Evolutionary conservation across 192 early-diverging fungal genomes (phyloP), one percentile per base, ranked within the genome.

Genomic region (Backusella macrospora): DNA sequence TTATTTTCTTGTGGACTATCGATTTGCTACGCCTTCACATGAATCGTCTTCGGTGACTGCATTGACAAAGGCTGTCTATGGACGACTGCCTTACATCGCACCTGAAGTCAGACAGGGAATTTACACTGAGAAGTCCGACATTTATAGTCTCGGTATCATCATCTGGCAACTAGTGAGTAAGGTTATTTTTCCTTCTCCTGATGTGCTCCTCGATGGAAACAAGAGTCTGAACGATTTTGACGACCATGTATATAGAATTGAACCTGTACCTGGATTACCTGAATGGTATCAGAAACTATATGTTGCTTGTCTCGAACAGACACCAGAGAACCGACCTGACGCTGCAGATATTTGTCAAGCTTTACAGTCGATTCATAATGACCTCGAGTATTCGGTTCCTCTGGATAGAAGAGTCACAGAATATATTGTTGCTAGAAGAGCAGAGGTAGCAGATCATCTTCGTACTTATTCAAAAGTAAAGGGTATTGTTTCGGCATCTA

Each of bases 121-220:
- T 2, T 70, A 73, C 46, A 74, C 66, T 18, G 59, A 78, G 14
- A 84, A 80, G 18, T 82, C 82, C 15, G 86, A 87, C 77, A 81
- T 87, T 13, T 87, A 87, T 68, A 83, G 81, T 73, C 65, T 87
- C 18, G 86, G 86, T 16, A 80, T 87, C 29, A 82, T 87, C 34
- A 77, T 85, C 9, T 87, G 82, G 82, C 82, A 87, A 42, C 44
- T 87, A 0, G 78, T 83, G 40, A 79, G 76, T 16, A 73, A 73
- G 40, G 77, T 78, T 0, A 73, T 74, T 13, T 78, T 78, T 26
- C 77, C 77, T 12, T 73, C 77, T 14, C 75, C 75, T 13, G 75
- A 76, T 49, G 69, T 76, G 5, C 34, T 76, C 15, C 12, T 76
- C 43, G 68, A 76, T 21, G 74, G 74, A 16, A n/a, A 64, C 23